phyloP scores from a whole-genome alignment of 2,329 filamentous ascomycete species.

The Thermoascus crustaceus region DNA sequence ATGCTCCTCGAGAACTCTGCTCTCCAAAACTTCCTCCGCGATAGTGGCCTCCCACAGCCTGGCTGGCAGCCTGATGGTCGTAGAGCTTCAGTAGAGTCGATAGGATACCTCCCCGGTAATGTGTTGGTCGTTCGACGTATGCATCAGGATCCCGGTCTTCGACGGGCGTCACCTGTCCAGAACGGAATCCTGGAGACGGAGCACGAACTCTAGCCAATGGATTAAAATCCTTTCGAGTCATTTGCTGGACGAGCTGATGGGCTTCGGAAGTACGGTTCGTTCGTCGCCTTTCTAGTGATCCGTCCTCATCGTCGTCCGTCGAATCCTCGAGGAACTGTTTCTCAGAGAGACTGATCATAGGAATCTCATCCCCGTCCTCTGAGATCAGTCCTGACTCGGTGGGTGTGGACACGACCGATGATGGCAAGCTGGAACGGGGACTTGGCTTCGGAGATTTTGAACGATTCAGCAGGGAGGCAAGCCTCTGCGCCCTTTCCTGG shows the following conservation, averaged over 20 bases:
- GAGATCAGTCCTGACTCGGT: conserved; percentile 17
- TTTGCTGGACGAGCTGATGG: conserved; percentile 27
- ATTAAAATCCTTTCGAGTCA: conserved; percentile 27
- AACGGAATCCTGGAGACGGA: conserved; percentile 23
- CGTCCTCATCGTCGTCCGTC: conserved; percentile 19
- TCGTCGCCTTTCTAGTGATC: conserved; percentile 13
- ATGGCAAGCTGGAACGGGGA: conserved; percentile 19
- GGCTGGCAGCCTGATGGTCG: conserved; percentile 39
- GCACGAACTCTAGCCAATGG: conserved; percentile 26
- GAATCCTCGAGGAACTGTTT: conserved; percentile 23
- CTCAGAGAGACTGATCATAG: conserved; percentile 26
- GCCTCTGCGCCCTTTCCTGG: conserved; percentile 25
- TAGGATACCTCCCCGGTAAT: conserved; percentile 66
- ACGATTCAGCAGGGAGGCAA: conserved; percentile 27
- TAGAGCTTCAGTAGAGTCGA: conserved; percentile 65
- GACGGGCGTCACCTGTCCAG: conserved; percentile 25
- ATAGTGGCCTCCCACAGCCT: conserved; percentile 16
- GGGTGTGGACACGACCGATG: conserved; percentile 23
- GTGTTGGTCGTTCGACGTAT: conserved; percentile 58
- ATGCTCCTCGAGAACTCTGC: conserved; percentile 21
- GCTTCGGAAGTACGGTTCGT: conserved; percentile 23
- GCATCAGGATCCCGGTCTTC: conserved; percentile 45
- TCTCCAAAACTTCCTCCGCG: conserved; percentile 26
- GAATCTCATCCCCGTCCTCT: conserved; percentile 28
- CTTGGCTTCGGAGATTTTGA: conserved; percentile 23